Conservation (phyloP, 192 early-diverging fungal genomes). For the Podochytrium sp. region DNA sequence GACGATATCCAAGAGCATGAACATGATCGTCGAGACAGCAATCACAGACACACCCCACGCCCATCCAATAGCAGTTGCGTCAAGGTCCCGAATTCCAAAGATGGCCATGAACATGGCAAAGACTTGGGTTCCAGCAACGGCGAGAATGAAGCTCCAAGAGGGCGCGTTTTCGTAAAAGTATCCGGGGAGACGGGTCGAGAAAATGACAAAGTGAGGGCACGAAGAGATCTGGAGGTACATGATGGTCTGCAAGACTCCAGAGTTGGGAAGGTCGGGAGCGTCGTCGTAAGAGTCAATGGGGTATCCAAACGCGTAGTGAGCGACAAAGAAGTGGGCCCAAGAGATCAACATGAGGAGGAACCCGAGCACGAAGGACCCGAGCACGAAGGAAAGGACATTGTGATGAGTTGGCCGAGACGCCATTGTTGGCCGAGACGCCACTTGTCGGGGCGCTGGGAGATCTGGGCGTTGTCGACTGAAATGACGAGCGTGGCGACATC, state of each 20-base stretch:
- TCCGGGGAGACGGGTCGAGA: constrained; percentile 87
- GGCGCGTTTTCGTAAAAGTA: constrained; percentile 91
- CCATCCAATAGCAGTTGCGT: constrained; percentile 57
- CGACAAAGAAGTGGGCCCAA: constrained; percentile 85
- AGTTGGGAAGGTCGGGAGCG: constrained; percentile 31
- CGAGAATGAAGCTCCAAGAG: constrained; percentile 74
- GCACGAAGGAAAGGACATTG: constrained; percentile 75
- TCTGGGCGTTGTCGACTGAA: constrained; percentile 89
- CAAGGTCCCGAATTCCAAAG: constrained; percentile 56
- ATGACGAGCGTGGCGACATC: constrained; percentile 85
- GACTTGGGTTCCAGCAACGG: constrained; percentile 87
- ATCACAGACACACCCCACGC: constrained; percentile 73
- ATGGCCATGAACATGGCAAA: constrained; percentile 90
- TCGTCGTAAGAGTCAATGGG: background rate
- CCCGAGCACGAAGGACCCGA: constrained; percentile 77
- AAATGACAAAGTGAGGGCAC: constrained; percentile 94
- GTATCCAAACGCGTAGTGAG: constrained; percentile 53
- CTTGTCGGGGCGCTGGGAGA: constrained; percentile 88
- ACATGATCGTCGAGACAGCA: constrained; percentile 78
- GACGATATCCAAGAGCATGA: constrained; percentile 85
- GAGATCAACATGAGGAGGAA: constrained; percentile 74
- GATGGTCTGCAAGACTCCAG: background rate
- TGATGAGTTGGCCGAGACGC: constrained; percentile 91
- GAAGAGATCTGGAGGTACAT: constrained; percentile 92
- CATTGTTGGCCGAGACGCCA: constrained; percentile 96